phyloP scores from a whole-genome alignment of 2,329 filamentous ascomycete species.

The Alternaria hordeiaustralica region DNA sequence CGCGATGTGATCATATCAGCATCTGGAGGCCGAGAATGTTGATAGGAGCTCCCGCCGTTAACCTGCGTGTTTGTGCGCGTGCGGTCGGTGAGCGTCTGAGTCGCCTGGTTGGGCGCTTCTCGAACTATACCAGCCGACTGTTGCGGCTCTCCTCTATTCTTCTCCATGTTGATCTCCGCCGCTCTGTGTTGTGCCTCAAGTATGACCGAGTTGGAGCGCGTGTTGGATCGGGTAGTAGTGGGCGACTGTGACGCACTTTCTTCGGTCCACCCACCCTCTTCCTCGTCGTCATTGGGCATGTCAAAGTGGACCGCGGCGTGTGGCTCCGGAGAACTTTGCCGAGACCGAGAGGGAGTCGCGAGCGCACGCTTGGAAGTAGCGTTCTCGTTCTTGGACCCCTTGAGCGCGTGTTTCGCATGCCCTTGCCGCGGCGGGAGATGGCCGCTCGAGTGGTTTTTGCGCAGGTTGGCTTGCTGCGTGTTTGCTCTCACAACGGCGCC shows the following conservation, averaged over 20 bases:
- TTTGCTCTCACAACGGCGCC: slow-evolving; percentile 44
- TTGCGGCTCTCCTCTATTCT: slow-evolving; percentile 26
- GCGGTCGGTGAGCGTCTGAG: slow-evolving; percentile 37
- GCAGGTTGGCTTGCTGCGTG: slow-evolving; percentile 44
- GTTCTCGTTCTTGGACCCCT: slow-evolving; percentile 43
- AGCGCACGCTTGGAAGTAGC: slow-evolving; percentile 39
- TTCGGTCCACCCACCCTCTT: slow-evolving; percentile 51
- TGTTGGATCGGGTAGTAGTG: slow-evolving; percentile 50
- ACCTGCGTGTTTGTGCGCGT: slow-evolving; percentile 28
- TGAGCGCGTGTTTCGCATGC: slow-evolving; percentile 49
- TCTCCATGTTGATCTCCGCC: slow-evolving; percentile 32
- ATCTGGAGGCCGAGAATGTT: slow-evolving; percentile 54
- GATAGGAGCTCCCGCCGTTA: slow-evolving; percentile 42
- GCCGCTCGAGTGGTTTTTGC: slow-evolving; percentile 55
- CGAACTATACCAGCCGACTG: slow-evolving; percentile 13
- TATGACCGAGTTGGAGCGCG: slow-evolving; percentile 50
- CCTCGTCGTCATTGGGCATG: slow-evolving; percentile 39
- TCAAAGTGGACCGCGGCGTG: slow-evolving; percentile 52
- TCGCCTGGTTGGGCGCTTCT: slow-evolving; percentile 15
- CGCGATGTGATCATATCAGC: slow-evolving; percentile 72
- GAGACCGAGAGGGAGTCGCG: slow-evolving; percentile 38
- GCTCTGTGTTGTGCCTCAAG: slow-evolving; percentile 41
- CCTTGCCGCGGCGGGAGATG: slow-evolving; percentile 52
- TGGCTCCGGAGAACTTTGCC: slow-evolving; percentile 42
- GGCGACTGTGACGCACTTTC: slow-evolving; percentile 52